Conservation (phyloP, 257 asterid genomes). For the Forsythia viridissima region DNA sequence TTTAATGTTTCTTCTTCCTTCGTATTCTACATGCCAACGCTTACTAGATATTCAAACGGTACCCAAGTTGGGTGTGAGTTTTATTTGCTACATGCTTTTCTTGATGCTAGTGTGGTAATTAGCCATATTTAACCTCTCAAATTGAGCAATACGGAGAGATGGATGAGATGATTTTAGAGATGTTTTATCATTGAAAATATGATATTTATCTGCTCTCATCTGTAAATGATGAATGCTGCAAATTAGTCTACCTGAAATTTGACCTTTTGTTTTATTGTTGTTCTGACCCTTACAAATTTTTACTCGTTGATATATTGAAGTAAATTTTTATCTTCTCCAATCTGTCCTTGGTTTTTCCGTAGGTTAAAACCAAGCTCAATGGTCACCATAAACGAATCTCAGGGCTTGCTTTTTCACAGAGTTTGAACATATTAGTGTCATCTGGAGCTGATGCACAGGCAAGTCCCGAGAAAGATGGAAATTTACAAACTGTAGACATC, state of each 20-base stretch:
- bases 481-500: too few relatives aligned
- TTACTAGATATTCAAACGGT: not conserved
- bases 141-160: too few relatives aligned
- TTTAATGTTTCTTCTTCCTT: not conserved
- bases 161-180: too few relatives aligned
- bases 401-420: constrained; percentile 94
- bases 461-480: constrained; percentile 14
- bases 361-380: constrained; percentile 92
- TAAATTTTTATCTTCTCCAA: not conserved
- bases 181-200: not conserved
- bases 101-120: too few relatives aligned
- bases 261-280: not conserved
- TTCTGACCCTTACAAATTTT: not conserved
- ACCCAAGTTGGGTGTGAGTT: too few relatives aligned
- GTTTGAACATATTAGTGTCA: constrained; percentile 78
- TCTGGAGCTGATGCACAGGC: constrained; percentile 99
- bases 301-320: not conserved
- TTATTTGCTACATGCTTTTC: too few relatives aligned
- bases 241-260: too few relatives aligned
- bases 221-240: not conserved
- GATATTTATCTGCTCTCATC: not conserved
- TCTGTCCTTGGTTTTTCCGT: not conserved
- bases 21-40: not conserved
- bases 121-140: too few relatives aligned
- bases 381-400: constrained; percentile 93